A percentile compares a stretch with the other conserved stretches of the same genome.
These are phyloP conservation scores for Brassica napus DNA, from an alignment of 345 rosid species.

Conservation along the genomic window Da-Ae NC_063447.1:30199001-30199500, in stretches of 20 bases:
- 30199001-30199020: constrained; percentile 83
- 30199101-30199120: constrained; percentile 91
- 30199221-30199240: constrained; percentile 88
- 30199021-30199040: constrained; percentile 72
- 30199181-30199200: constrained; percentile 76
- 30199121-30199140: constrained; percentile 78
- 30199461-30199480: constrained; percentile 71
- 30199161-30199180: constrained; percentile 88
- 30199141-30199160: constrained; percentile 78
- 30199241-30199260: constrained; percentile 85
- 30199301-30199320: constrained; percentile 95
- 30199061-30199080: constrained; percentile 73
- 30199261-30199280: constrained; percentile 98
- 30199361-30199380: constrained; percentile 66
- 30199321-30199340: constrained; percentile 97
- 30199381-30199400: constrained; percentile 57
- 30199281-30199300: constrained; percentile 79
- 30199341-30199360: constrained; percentile 85
- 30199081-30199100: constrained; percentile 67
- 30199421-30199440: constrained; percentile 97
- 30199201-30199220: constrained; percentile 95
- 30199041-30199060: constrained; percentile 80
- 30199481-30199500: constrained; percentile 65
- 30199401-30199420: constrained; percentile 86
- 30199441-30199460: constrained; percentile 90